Evolutionary conservation across 2,329 filamentous ascomycete species (phyloP).

Genomic region (Fonsecaea multimorphosa): DNA sequence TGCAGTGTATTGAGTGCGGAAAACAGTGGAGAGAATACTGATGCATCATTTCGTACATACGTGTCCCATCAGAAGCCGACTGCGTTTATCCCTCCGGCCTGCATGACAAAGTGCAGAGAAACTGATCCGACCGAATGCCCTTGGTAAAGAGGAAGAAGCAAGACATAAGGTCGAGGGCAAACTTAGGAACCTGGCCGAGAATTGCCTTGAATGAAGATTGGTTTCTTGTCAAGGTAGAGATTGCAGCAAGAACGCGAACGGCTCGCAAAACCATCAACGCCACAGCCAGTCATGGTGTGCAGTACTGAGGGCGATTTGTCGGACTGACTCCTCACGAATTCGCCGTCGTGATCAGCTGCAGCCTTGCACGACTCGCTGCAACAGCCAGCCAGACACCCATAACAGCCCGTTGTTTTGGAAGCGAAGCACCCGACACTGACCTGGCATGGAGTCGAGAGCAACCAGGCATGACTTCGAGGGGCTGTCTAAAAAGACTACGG

Average conservation of each 20-base stretch:
- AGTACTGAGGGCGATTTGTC: background rate
- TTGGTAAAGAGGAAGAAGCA: background rate
- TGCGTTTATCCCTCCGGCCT: background rate
- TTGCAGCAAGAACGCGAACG: background rate
- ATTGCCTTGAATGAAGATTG: background rate
- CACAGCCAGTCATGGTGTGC: background rate
- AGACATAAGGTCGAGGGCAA: background rate
- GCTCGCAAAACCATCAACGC: background rate
- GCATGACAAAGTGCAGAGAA: background rate
- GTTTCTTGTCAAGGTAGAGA: background rate
- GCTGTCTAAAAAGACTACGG: background rate
- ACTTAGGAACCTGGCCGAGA: background rate
- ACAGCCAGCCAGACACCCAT: too few relatives aligned
- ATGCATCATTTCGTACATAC: conserved; percentile 25
- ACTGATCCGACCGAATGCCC: background rate
- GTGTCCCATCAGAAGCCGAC: background rate
- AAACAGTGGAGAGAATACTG: conserved; percentile 58
- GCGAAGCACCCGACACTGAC: background rate
- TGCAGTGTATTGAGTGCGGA: conserved; percentile 54
- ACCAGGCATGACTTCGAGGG: background rate
- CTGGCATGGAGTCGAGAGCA: background rate
- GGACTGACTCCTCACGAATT: background rate
- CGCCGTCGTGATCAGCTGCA: background rate
- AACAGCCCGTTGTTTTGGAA: background rate
- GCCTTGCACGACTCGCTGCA: background rate